These are phyloP conservation scores for Cajanus cajan DNA, from an alignment of 306 rosid genomes.

Conservation along the genomic window DNA sequence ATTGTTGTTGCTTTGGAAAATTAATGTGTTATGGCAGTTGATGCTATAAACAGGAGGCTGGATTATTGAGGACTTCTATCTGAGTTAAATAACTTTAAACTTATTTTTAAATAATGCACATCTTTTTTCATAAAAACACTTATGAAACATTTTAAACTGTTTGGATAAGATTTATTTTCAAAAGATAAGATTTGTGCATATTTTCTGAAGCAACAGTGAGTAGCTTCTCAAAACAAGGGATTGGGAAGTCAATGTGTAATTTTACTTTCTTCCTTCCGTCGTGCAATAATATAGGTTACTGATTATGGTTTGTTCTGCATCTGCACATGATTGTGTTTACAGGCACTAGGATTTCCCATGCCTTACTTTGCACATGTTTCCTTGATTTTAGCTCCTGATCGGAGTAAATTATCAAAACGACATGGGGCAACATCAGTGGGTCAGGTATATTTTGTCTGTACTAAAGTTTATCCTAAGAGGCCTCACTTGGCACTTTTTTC, in stretches of 20 bases:
- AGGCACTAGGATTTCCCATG: slow-evolving; percentile 83
- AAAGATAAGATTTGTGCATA: background rate
- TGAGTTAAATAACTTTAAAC: background rate
- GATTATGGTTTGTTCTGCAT: slow-evolving; percentile 11
- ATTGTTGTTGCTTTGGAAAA: background rate
- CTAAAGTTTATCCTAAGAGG: background rate
- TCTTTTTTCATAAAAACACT: background rate
- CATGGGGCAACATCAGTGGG: slow-evolving; percentile 99
- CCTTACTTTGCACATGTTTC: slow-evolving; percentile 88
- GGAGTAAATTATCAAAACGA: slow-evolving; percentile 94
- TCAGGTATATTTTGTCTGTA: slow-evolving; percentile 51
- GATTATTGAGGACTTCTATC: background rate
- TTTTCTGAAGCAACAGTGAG: background rate
- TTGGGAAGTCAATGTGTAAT: background rate
- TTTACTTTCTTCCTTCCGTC: background rate
- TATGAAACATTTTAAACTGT: background rate
- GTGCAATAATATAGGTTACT: slow-evolving; percentile 20
- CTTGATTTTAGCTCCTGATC: slow-evolving; percentile 93
- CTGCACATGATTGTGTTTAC: slow-evolving; percentile 28
- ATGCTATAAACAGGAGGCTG: background rate
- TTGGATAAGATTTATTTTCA: background rate
- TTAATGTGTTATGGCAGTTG: background rate
- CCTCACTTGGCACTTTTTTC: background rate
- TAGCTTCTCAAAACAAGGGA: background rate
- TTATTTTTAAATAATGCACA: background rate